Percentiles rank a stretch among this genome's conserved stretches.
Conservation (phyloP, 306 rosid genomes). For the Vicia faba region DNA sequence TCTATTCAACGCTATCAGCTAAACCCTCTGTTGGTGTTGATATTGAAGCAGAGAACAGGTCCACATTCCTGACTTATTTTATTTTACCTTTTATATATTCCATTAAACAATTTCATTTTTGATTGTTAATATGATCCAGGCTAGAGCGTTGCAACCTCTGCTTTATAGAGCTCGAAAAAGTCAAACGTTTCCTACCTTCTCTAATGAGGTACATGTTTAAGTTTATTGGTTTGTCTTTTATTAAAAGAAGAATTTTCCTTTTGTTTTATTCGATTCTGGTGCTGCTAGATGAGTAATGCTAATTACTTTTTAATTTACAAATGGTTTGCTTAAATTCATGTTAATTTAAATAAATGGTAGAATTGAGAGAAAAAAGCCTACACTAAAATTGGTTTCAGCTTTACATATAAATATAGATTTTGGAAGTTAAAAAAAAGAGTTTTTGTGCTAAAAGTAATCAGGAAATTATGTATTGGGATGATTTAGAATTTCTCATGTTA, state of each 20-base stretch:
- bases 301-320: not conserved
- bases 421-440: slow-evolving; percentile 16
- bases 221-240: slow-evolving; percentile 9
- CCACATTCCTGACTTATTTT: slow-evolving; percentile 25
- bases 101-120: slow-evolving; percentile 24
- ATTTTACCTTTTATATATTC: slow-evolving; percentile 14
- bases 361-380: not conserved
- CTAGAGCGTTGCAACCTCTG: slow-evolving; percentile 93
- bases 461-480: slow-evolving; percentile 4
- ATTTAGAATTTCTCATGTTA: slow-evolving; percentile 18
- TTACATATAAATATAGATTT: not conserved
- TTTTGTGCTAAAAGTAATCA: slow-evolving; percentile 7
- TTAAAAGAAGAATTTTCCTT: not conserved
- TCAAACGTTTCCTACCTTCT: slow-evolving; percentile 63
- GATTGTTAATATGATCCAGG: slow-evolving; percentile 48
- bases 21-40: slow-evolving; percentile 85
- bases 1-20: slow-evolving; percentile 80
- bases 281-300: slow-evolving; percentile 5
- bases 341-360: not conserved
- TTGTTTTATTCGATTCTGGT: slow-evolving; percentile 1
- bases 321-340: not conserved
- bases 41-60: slow-evolving; percentile 98
- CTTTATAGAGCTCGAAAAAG: slow-evolving; percentile 92
- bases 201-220: slow-evolving; percentile 60
- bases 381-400: not conserved